Evolutionary conservation across 2,329 filamentous ascomycete species (phyloP), one percentile per base, ranked within the genome.

Genomic region (Whalleya microplaca): DNA sequence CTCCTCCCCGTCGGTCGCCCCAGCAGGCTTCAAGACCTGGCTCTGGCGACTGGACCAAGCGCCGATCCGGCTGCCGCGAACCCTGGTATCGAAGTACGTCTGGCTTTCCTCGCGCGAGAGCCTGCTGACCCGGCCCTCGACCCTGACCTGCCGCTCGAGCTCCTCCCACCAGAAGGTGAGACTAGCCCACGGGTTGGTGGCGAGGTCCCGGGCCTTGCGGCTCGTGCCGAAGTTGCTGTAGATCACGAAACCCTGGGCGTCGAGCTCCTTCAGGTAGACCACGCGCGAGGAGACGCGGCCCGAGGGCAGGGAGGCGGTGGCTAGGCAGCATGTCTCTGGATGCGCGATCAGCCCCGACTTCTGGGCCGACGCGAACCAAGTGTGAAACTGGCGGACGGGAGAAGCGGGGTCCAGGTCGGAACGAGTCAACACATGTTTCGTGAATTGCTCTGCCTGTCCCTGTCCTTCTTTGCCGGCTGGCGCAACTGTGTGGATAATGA

Each of bases 241-340:
- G 47, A 99, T 81, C 43, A 98, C 92, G 75, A 96, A 99, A 16
- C 93, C 92, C 4, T 74, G 67, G 51, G 80, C 75, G 73, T 98
- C 93, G 21, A 98, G 85, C 79, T 98, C 95, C 76, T 99, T 99
- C 64, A 99, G 83, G 76, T 98, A 99, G 40, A 99, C 92, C 65
- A 92, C 83, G 56, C 95, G 91, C 2, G 91, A 88, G 45, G 87
- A 92, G 19, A 98, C 90, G 45, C 90, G 87, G 58, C 95, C 95
- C 0, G 86, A 90, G 1, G 94, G 94, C 3, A 98, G 82, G 21
- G 82, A 79, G 0, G 93, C 92, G 0, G 95, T 99, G 2, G 92
- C 89, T 1, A 99, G 81, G 1, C 89, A 92, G 69, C 92, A 92
- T 1, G 95, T 91, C 75, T 99, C 95, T 1, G 94, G 93, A 65